Evolutionary conservation across 768 basidiomycete species (phyloP), one percentile per base, ranked within the genome.

Genomic region (Tulasnella sp.): DNA sequence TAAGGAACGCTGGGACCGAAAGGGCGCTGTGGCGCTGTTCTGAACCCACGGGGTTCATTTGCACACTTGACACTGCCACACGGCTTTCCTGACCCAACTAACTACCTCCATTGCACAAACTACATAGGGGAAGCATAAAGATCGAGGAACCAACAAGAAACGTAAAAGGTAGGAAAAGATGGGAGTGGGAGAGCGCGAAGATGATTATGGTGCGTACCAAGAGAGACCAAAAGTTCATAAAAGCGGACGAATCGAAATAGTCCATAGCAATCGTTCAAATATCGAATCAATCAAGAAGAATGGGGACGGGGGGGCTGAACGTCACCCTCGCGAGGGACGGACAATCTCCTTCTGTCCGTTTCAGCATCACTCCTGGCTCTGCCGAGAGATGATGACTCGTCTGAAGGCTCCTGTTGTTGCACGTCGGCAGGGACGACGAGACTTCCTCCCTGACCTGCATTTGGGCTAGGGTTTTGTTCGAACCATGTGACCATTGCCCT

Each of bases 91-190:
- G 39, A 36, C 62, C 62, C 62, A 36, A 68, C 62, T 27, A 68
- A 68, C 62, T 68, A 68, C 6, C 62, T 68, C 62, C 62, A 36
- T 68, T 68, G 62, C 62, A 68, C 62, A 68, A 36, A 68, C 62
- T 27, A 68, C 62, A 68, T 68, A 68, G 27, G 62, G 62, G 12
- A 68, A 68, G 62, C 62, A 68, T 68, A 68, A 68, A 68, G 62
- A 68, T 68, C 62, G 62, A 34, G 18, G 27, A 68, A 68, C n/a
- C 31, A 34, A 68, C 62, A 68, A 68, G 62, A 68, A 68, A 36
- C 34, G 62, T 12, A 34, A 27, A 27, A 31, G 62, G 7, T 27
- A 27, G 44, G 12, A 44, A 44, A 44, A 44, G 1, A 2, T 18
- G 8, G 44, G 44, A 34, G 18, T 2, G 18, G 58, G 58, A 62